These are phyloP conservation scores for Aspergillus ustus DNA, from an alignment of 2,329 filamentous ascomycete genomes.

Conservation along the genomic window DNA sequence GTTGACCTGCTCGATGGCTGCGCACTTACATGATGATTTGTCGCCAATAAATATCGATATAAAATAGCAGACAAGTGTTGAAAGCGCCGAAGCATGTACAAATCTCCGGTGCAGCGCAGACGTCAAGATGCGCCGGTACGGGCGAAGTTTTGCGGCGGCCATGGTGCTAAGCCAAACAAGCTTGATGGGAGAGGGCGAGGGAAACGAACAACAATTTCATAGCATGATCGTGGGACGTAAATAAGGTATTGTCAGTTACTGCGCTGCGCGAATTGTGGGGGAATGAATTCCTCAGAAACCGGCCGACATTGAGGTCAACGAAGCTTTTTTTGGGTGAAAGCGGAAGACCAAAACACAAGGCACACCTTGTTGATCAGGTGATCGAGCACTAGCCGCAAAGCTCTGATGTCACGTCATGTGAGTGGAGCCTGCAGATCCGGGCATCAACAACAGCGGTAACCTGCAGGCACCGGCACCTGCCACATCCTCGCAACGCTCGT, in stretches of 20 bases:
- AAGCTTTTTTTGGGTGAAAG: slow-evolving; percentile 31
- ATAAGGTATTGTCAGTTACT: neutral
- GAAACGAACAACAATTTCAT: slow-evolving; percentile 22
- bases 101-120: slow-evolving; percentile 87
- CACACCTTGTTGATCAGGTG: slow-evolving; percentile 33
- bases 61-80: slow-evolving; percentile 73
- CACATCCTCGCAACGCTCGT: slow-evolving; percentile 7
- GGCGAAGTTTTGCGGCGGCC: slow-evolving; percentile 45
- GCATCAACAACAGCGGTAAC: slow-evolving; percentile 22
- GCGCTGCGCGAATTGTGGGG: slow-evolving; percentile 2
- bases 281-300: slow-evolving; percentile 6
- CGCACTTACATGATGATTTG: slow-evolving; percentile 68
- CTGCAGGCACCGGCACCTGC: slow-evolving; percentile 24
- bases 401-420: slow-evolving; percentile 25
- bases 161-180: slow-evolving; percentile 35
- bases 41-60: slow-evolving; percentile 72
- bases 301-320: slow-evolving; percentile 22
- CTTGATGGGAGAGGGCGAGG: slow-evolving; percentile 29
- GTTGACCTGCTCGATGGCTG: neutral
- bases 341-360: slow-evolving; percentile 38
- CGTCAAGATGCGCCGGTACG: slow-evolving; percentile 88
- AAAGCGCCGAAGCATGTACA: slow-evolving; percentile 72
- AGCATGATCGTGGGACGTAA: slow-evolving; percentile 27
- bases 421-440: slow-evolving; percentile 33
- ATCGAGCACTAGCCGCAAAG: slow-evolving; percentile 14